A percentile compares a stretch with the other conserved stretches of the same genome.
Conservation (phyloP, 139 green algal genomes). For the Chlamydomonas asymmetrica region DNA sequence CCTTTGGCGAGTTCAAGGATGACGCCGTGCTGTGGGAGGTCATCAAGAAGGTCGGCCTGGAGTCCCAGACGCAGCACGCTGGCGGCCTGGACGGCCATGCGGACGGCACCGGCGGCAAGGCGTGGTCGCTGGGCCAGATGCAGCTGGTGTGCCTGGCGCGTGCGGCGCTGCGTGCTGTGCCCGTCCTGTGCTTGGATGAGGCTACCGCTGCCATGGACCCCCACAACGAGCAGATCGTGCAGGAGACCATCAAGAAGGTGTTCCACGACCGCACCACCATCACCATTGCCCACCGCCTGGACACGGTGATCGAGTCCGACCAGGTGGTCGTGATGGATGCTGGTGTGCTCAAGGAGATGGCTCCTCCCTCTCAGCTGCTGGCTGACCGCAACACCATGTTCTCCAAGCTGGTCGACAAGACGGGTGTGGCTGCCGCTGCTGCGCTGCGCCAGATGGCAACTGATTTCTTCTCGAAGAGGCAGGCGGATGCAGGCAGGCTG, state of each 20-base stretch:
- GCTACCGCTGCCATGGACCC: conserved; percentile 75
- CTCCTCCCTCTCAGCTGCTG: conserved; percentile 45
- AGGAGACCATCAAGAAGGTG: conserved; percentile 51
- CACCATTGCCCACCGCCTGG: conserved; percentile 68
- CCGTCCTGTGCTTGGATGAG: conserved; percentile 73
- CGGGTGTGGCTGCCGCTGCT: conserved; percentile 38
- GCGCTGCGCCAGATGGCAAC: conserved; percentile 49
- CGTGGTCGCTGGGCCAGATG: conserved; percentile 66
- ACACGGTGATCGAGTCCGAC: conserved; percentile 78
- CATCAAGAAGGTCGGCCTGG: conserved; percentile 71
- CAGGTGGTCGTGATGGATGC: conserved; percentile 68
- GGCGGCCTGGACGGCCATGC: conserved; percentile 68
- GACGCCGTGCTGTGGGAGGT: conserved; percentile 81
- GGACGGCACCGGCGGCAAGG: conserved; percentile 38
- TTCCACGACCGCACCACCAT: conserved; percentile 70
- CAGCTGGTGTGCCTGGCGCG: conserved; percentile 79
- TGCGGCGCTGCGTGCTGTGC: conserved; percentile 60
- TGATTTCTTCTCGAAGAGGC: not conserved
- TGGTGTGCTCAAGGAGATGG: conserved; percentile 66
- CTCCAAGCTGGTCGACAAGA: conserved; percentile 61
- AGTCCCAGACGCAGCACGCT: conserved; percentile 27
- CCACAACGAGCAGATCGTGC: conserved; percentile 72
- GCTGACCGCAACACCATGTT: conserved; percentile 50
- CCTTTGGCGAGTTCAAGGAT: conserved; percentile 58
- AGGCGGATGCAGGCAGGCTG: too few species aligned